Base-by-base conservation (phyloP, 169 alveolate genomes). In the Eimeria mitis region DNA sequence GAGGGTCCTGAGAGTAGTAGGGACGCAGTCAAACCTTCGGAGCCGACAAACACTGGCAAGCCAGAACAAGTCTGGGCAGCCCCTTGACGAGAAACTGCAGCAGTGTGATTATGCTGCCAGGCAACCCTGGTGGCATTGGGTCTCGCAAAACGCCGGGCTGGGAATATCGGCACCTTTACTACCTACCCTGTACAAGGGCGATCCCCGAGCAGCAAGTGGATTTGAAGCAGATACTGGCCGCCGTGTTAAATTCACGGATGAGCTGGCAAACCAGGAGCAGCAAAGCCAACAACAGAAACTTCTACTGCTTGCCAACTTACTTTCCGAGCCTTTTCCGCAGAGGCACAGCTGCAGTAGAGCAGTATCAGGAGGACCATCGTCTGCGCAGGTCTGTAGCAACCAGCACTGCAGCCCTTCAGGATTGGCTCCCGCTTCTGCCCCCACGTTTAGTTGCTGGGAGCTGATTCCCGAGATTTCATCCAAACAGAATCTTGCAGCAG, bases 171-270 rank as follows among this genome's bases (percentile, higher is more conserved):
- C 63, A 37, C 47, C 71, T 42, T 23, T 63, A 59, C 16, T 25
- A 49, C 59, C 65, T 56, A 11, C 40, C 44, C n/a, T 56, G 34
- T 49, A 61, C 81, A 85, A 63, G 81, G 4, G 49, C 16, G 59
- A 42, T 65, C 47, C 59, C 73, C 63, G 70, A 31, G 70, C 81
- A 34, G 42, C 34, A 42, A 87, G 23, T 9, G 61, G 65, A 23
- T 1, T 71, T 54, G 28, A 37, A 42, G 78, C 42, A 1, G 44
- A n/a, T 87, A 19, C 65, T 63, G 92, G 49, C 2, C 92, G 92
- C 49, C 92, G 92, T 14, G 92, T 87, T 9, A 87, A 87, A 28
- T 87, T 87, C 54, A 42, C 54, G 68, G 81, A 87, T 34, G 92
- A 87, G 68, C 81, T 42, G 68, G 83, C n/a, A 21, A 56, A 63